Percentiles rank a stretch among this genome's conserved stretches.
phyloP scores from a whole-genome alignment of 768 basidiomycete genomes.

The Lanmaoa rubissima region DNA sequence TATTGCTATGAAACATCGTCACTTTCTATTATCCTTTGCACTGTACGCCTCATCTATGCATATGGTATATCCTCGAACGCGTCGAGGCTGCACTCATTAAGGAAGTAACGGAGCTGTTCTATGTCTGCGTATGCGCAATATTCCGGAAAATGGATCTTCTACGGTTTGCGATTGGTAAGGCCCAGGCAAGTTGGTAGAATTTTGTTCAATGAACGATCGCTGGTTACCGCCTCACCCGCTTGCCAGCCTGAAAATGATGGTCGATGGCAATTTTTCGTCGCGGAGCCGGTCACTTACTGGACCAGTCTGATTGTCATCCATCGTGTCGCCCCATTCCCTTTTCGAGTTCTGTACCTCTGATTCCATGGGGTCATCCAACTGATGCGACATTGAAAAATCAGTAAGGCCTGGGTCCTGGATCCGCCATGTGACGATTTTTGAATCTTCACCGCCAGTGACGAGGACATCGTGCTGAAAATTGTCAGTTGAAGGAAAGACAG shows the following conservation, averaged over 20 bases:
- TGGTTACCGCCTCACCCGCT: constrained; percentile 20
- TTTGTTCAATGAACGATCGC: neutral
- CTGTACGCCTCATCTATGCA: constrained; percentile 28
- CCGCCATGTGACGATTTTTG: constrained; percentile 44
- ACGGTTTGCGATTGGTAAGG: neutral
- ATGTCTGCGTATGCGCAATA: neutral
- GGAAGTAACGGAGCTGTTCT: neutral
- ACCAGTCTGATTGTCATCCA: constrained; percentile 7
- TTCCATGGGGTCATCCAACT: constrained; percentile 14
- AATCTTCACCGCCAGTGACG: constrained; percentile 52
- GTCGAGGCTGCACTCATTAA: neutral
- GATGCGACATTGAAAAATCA: neutral
- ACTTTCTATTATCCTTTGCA: constrained; percentile 18
- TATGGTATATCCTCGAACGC: constrained; percentile 19
- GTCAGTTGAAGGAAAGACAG: neutral
- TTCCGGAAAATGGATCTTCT: neutral
- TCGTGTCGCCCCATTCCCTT: constrained; percentile 24
- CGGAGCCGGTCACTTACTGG: constrained; percentile 15
- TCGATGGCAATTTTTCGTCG: neutral
- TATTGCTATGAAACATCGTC: constrained; percentile 23
- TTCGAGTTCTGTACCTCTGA: constrained; percentile 13
- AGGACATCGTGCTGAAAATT: constrained; percentile 38
- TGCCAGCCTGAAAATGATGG: constrained; percentile 15
- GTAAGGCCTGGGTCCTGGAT: constrained; percentile 7
- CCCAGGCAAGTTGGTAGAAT: neutral